These are phyloP conservation scores for Axilococcus clingmanii DNA, from an alignment of 139 green algal species.

Conservation along the genomic window DNA sequence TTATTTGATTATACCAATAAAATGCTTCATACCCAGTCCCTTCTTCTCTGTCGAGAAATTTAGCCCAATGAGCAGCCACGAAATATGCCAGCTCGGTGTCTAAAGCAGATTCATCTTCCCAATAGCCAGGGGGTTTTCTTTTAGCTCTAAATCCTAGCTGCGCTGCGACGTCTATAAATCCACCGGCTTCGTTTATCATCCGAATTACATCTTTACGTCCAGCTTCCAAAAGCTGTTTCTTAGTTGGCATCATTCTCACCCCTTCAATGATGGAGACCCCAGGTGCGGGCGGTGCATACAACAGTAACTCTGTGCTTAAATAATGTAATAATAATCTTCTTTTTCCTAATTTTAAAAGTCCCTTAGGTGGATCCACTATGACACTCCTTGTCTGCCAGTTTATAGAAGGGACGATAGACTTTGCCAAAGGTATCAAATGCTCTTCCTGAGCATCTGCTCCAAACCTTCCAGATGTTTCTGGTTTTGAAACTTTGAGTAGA, in stretches of 20 bases:
- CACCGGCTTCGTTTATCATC: constrained; percentile 10
- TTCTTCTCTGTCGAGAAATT: constrained; percentile 5
- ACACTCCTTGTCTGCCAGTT: neutral
- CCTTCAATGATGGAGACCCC: neutral
- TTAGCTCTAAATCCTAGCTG: constrained; percentile 12
- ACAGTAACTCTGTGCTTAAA: constrained; percentile 7
- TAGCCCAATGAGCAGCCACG: constrained; percentile 20
- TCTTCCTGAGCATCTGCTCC: neutral
- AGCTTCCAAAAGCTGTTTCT: constrained; percentile 3
- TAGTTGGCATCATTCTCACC: constrained; percentile 20
- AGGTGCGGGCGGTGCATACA: neutral
- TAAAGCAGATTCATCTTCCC: constrained; percentile 15
- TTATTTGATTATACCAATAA: constrained; percentile 19
- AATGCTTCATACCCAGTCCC: neutral
- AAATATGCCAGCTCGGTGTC: constrained; percentile 25
- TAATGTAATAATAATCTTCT: constrained; percentile 7
- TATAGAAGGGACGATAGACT: constrained; percentile 6
- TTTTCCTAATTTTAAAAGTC: constrained; percentile 22
- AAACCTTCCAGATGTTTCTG: no score
- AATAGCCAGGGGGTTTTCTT: constrained; percentile 19
- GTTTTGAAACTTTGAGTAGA: no score
- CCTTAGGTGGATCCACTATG: constrained; percentile 8
- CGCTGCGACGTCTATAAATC: constrained; percentile 23
- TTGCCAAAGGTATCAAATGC: constrained; percentile 9
- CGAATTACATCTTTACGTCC: constrained; percentile 16